These are phyloP conservation scores for Blakeslea trispora DNA, from an alignment of 371 early-diverging fungal genomes.

Conservation along the genomic window DNA sequence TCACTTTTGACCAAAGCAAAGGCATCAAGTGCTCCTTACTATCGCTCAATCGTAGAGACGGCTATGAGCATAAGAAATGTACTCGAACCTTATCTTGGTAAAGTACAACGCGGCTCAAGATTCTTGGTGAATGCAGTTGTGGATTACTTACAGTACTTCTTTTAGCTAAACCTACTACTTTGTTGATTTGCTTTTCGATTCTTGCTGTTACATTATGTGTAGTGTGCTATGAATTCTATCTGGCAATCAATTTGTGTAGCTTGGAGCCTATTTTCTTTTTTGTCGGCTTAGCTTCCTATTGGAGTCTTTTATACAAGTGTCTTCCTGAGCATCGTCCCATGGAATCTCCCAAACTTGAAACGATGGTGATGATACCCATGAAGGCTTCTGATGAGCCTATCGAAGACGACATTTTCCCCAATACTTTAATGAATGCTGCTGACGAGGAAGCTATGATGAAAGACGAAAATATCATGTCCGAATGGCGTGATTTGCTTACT, in stretches of 20 bases:
- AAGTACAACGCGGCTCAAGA: not conserved
- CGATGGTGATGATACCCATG: not conserved
- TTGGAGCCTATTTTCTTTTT: constrained; percentile 26
- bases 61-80: not conserved
- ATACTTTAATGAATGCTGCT: constrained; percentile 18
- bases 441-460: constrained; percentile 34
- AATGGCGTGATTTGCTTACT: constrained; percentile 38
- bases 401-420: constrained; percentile 5
- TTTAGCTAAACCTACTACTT: constrained; percentile 17
- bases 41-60: not conserved
- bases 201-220: constrained; percentile 2
- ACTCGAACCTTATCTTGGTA: not conserved
- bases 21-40: not conserved
- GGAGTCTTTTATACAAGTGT: constrained; percentile 10
- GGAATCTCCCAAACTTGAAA: not conserved
- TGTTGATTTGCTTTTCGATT: constrained; percentile 15
- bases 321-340: not conserved
- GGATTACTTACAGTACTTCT: not conserved
- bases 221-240: constrained; percentile 22
- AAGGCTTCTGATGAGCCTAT: constrained; percentile 1
- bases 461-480: constrained; percentile 35
- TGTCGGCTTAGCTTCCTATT: constrained; percentile 18
- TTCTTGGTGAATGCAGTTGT: not conserved
- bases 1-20: not conserved
- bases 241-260: constrained; percentile 12